Evolutionary conservation across 139 green algal species (phyloP), one percentile per base, ranked within the genome.

Genomic region (Penium margaritaceum): DNA sequence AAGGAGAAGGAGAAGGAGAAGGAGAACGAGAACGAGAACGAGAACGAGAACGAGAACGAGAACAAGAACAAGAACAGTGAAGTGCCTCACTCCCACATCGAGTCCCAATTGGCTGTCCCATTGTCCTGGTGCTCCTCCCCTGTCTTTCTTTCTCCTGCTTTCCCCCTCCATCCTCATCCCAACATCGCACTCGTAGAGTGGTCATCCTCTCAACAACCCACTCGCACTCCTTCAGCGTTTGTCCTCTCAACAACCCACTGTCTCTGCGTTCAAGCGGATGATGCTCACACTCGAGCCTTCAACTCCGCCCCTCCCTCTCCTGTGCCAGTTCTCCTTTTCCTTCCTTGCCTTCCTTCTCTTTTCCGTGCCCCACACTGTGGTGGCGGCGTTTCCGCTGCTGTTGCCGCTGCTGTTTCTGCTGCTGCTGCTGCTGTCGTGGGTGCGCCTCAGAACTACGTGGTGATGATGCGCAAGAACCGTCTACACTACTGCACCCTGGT

Each of bases 371-470:
- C 5, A 19, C 63, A 24, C 32, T 27, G 27, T 60, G 43, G 2
- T 4, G 5, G 61, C 21, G 19, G 19, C 19, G 46, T 24, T 57
- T 57, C 46, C 21, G 19, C 46, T 57, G 19, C 21, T 24, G 46
- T 57, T 57, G 46, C 46, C 21, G 46, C 46, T 41, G 55, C 6
- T 41, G 55, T 32, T 64, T n/a, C n/a, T n/a, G n/a, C n/a, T n/a
- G 55, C 35, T 9, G 6, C 30, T 6, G 12, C 6, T 7, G 19
- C 19, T 64, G 9, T 9, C 35, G 55, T 6, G 19, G 7, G 7
- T 29, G 55, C 7, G 37, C 6, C 9, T 24, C 70, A 77, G 70
- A 33, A 72, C 46, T 77, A 77, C n/a, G 24, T 77, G 63, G 63
- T 73, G 36, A 19, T 51, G 36, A 34, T 77, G 70, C 15, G 70